Percentiles rank a stretch among this genome's conserved stretches.
phyloP scores from a whole-genome alignment of 768 basidiomycete species.

The Fistulinella prunicolor region DNA sequence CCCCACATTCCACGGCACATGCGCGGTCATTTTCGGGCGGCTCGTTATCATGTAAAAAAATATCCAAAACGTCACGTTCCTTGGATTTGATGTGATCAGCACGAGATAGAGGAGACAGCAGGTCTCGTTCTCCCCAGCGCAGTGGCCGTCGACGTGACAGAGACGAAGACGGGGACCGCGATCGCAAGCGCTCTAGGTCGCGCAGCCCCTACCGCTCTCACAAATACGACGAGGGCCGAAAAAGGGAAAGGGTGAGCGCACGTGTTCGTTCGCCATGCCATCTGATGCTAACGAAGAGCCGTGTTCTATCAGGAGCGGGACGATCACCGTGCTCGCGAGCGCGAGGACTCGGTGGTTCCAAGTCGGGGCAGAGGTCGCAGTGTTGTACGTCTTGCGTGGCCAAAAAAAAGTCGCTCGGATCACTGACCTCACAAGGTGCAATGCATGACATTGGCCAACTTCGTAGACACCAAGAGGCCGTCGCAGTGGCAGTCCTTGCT shows the following conservation, averaged over 20 bases:
- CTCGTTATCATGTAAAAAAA: conserved; percentile 2
- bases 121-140: conserved; percentile 27
- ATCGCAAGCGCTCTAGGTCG: conserved; percentile 23
- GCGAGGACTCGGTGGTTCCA: conserved; percentile 1
- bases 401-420: background rate
- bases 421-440: conserved; percentile 27
- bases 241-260: conserved; percentile 3
- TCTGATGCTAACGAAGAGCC: background rate
- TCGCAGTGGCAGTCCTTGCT: conserved; percentile 18
- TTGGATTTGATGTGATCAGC: conserved; percentile 9
- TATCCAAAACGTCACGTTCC: background rate
- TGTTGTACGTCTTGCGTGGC: conserved; percentile 24
- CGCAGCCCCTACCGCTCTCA: conserved; percentile 13
- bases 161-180: conserved; percentile 7
- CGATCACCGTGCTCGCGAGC: background rate
- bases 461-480: conserved; percentile 22
- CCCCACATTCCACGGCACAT: conserved; percentile 11
- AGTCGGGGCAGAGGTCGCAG: conserved; percentile 22
- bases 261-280: background rate
- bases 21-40: conserved; percentile 18
- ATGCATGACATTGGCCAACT: conserved; percentile 9
- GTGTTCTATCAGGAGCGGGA: conserved; percentile 7
- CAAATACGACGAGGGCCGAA: conserved; percentile 2
- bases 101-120: conserved; percentile 18
- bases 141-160: conserved; percentile 6